Evolutionary conservation across 805 yeast species (phyloP).

Genomic region (Cyberlindnera americana): DNA sequence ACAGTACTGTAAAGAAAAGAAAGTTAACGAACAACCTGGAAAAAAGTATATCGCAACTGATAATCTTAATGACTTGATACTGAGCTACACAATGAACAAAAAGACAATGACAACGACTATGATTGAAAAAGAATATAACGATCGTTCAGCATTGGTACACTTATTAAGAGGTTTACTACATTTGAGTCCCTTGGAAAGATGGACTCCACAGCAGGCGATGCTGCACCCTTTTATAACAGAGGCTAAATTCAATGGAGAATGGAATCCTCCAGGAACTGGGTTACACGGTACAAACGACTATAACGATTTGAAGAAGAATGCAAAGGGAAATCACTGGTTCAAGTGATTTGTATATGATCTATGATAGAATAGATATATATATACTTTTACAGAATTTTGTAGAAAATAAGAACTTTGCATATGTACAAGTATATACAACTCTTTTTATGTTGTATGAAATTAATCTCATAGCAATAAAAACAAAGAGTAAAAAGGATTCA

Average conservation of each 20-base stretch:
- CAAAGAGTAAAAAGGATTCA: neutral
- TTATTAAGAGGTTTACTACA: slow-evolving; percentile 75
- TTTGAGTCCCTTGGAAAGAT: slow-evolving; percentile 87
- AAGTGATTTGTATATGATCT: too few species aligned
- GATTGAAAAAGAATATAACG: slow-evolving; percentile 68
- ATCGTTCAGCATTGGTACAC: slow-evolving; percentile 69
- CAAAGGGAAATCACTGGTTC: slow-evolving; percentile 19
- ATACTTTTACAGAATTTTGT: too few species aligned
- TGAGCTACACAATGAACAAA: slow-evolving; percentile 67
- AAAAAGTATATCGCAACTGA: slow-evolving; percentile 75
- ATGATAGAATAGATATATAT: too few species aligned
- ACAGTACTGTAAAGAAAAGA: slow-evolving; percentile 49
- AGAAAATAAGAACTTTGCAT: slow-evolving; percentile 2
- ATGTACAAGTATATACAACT: slow-evolving; percentile 3
- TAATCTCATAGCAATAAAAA: too few species aligned
- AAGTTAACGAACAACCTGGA: slow-evolving; percentile 67
- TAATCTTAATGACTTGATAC: slow-evolving; percentile 65
- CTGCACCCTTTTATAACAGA: slow-evolving; percentile 86
- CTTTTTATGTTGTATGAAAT: too few species aligned
- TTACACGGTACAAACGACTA: slow-evolving; percentile 1
- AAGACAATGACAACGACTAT: slow-evolving; percentile 44
- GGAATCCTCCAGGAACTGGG: slow-evolving; percentile 47
- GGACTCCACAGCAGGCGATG: slow-evolving; percentile 95
- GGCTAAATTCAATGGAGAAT: slow-evolving; percentile 47
- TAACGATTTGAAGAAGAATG: slow-evolving; percentile 11